Percentiles rank a stretch among this genome's conserved stretches.
phyloP scores from a whole-genome alignment of 2,329 filamentous ascomycete genomes.

The Cyphellophora attinorum region DNA sequence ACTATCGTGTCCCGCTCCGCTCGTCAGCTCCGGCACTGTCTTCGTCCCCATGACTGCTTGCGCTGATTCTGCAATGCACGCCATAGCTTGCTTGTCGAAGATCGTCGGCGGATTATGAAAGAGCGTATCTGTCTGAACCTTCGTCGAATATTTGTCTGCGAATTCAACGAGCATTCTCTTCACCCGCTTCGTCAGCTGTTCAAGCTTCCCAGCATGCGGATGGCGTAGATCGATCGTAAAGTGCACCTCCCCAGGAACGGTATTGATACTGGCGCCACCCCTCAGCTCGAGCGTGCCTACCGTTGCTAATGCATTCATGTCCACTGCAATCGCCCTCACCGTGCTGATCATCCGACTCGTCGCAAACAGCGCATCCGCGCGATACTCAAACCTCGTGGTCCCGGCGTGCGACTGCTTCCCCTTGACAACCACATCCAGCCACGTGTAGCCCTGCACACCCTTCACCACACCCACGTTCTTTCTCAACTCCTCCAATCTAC shows the following conservation, averaged over 20 bases:
- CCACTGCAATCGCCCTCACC: slow-evolving; percentile 52
- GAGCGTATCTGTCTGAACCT: slow-evolving; percentile 17
- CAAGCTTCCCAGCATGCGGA: slow-evolving; percentile 12
- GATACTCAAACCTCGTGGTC: slow-evolving; percentile 58
- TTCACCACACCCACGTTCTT: slow-evolving; percentile 62
- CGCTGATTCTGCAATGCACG: slow-evolving; percentile 53
- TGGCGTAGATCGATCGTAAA: slow-evolving; percentile 17
- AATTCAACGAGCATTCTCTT: slow-evolving; percentile 13
- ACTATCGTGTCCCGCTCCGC: slow-evolving; percentile 57
- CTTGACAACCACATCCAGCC: slow-evolving; percentile 58
- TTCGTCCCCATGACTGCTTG: slow-evolving; percentile 34
- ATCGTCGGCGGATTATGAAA: slow-evolving; percentile 38
- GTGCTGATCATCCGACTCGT: slow-evolving; percentile 60
- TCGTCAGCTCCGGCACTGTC: slow-evolving; percentile 42
- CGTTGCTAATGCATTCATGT: slow-evolving; percentile 56
- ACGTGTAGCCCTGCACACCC: slow-evolving; percentile 66
- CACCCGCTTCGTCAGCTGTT: slow-evolving; percentile 15
- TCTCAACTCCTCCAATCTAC: slow-evolving; percentile 57
- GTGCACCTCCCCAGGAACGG: slow-evolving; percentile 23
- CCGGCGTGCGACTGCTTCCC: slow-evolving; percentile 67
- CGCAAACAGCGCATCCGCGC: slow-evolving; percentile 60
- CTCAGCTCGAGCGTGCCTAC: slow-evolving; percentile 60
- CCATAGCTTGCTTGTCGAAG: slow-evolving; percentile 61
- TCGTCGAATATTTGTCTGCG: slow-evolving; percentile 17
- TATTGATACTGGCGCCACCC: slow-evolving; percentile 64